Conservation (phyloP, 1,284 basidiomycete species). For the Cutaneotrichosporon sp. region DNA sequence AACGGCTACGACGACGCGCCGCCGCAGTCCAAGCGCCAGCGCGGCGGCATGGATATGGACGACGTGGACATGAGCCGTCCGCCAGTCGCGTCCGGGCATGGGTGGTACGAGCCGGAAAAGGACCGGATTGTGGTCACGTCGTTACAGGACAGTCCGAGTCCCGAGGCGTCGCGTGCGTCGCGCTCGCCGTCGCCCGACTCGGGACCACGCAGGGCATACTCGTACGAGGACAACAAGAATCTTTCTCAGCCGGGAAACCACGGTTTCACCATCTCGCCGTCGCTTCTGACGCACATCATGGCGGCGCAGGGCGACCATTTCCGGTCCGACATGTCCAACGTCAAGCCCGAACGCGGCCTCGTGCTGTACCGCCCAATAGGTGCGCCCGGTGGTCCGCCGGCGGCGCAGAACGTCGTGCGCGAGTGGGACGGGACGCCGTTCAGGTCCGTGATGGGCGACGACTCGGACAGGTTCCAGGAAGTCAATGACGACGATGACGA, state of each 20-base stretch:
- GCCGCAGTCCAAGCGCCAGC: conserved; percentile 1
- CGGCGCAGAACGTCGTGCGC: conserved; percentile 8
- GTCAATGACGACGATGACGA: conserved; percentile 17
- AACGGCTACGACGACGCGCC: not conserved
- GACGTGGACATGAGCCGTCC: not conserved
- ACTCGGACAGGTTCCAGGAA: conserved; percentile 10
- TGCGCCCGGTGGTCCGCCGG: conserved; percentile 18
- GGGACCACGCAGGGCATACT: conserved; percentile 3
- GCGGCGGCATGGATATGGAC: conserved; percentile 3
- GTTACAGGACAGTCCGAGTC: conserved; percentile 18
- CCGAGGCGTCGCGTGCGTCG: conserved; percentile 18
- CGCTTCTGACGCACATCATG: conserved; percentile 41
- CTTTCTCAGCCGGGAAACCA: conserved; percentile 39
- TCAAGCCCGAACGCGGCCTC: conserved; percentile 22
- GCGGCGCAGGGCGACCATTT: conserved; percentile 29
- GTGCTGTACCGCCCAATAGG: conserved; percentile 39
- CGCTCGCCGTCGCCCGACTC: conserved; percentile 20
- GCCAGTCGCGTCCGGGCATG: conserved; percentile 3
- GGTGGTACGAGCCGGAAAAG: conserved; percentile 45
- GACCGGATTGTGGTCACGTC: conserved; percentile 43
- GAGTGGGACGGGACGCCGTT: conserved; percentile 7
- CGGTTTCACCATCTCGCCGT: conserved; percentile 43
- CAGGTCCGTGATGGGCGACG: not conserved
- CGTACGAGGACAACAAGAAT: conserved; percentile 15
- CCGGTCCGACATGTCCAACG: not conserved